Conservation (phyloP, 257 asterid species). For the Fraxinus anomala region DNA sequence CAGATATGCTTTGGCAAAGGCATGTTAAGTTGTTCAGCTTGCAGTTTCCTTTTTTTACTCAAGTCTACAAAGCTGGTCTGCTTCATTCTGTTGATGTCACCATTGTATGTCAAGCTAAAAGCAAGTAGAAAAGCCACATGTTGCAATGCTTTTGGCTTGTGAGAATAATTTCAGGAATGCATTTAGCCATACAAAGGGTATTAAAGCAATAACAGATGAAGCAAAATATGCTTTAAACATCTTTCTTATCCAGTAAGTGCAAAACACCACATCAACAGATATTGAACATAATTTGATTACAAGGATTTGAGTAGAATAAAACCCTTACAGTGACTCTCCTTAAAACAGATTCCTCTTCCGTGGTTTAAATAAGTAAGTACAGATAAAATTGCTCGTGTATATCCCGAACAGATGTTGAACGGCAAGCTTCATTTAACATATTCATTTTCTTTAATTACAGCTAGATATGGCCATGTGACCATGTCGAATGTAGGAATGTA, state of each 20-base stretch:
- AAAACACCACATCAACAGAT: background rate
- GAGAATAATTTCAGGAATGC: no score
- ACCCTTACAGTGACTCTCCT: background rate
- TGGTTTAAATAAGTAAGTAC: background rate
- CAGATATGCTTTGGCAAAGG: slow-evolving; percentile 60
- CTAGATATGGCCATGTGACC: background rate
- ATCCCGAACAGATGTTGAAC: background rate
- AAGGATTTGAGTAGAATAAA: background rate
- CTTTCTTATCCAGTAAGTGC: background rate
- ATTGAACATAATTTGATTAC: background rate
- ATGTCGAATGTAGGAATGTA: background rate
- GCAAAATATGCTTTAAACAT: background rate
- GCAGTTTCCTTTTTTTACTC: slow-evolving; percentile 70
- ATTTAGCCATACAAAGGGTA: no score
- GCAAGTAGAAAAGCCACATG: no score
- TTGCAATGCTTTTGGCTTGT: no score
- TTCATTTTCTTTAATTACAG: background rate
- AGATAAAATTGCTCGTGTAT: background rate
- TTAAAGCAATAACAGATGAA: background rate
- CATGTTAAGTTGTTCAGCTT: slow-evolving; percentile 48
- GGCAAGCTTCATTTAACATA: background rate
- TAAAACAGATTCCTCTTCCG: background rate
- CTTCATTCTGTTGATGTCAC: slow-evolving; percentile 14
- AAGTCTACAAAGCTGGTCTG: slow-evolving; percentile 39
- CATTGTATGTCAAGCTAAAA: slow-evolving; percentile 11